Conservation (phyloP, 371 early-diverging fungal genomes). For the Mucor plumbeus region DNA sequence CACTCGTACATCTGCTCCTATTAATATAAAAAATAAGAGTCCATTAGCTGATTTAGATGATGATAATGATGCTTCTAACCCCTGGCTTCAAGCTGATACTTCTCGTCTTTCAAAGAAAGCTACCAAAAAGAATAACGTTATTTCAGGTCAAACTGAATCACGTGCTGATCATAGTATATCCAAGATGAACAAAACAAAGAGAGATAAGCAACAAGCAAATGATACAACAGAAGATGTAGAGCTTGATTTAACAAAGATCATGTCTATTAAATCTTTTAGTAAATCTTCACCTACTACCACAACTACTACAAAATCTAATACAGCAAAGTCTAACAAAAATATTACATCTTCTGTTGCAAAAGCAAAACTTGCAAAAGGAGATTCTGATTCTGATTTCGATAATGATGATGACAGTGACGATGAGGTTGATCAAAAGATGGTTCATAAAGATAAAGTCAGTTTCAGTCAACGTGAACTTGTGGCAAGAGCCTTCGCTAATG, state of each 20-base stretch:
- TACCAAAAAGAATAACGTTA: slow-evolving; percentile 57
- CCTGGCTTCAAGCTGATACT: slow-evolving; percentile 66
- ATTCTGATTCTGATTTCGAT: slow-evolving; percentile 27
- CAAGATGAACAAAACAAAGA: slow-evolving; percentile 58
- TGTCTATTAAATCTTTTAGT: slow-evolving; percentile 9
- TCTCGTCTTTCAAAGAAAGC: slow-evolving; percentile 60
- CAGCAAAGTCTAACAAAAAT: slow-evolving; percentile 6
- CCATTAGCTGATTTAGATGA: slow-evolving; percentile 36
- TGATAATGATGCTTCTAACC: slow-evolving; percentile 50
- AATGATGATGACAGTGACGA: slow-evolving; percentile 39
- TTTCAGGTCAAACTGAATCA: slow-evolving; percentile 55
- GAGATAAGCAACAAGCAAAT: slow-evolving; percentile 41
- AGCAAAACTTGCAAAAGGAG: slow-evolving; percentile 29
- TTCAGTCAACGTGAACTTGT: slow-evolving; percentile 88
- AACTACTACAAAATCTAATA: background rate
- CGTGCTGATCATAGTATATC: slow-evolving; percentile 65
- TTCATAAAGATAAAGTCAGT: slow-evolving; percentile 56
- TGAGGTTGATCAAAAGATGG: slow-evolving; percentile 38
- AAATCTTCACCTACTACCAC: too few relatives aligned
- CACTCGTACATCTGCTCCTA: slow-evolving; percentile 60
- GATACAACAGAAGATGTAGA: slow-evolving; percentile 58
- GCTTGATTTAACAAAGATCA: slow-evolving; percentile 46
- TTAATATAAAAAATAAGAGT: slow-evolving; percentile 47
- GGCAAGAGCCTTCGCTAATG: slow-evolving; percentile 92
- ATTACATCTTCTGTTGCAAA: slow-evolving; percentile 7